Evolutionary conservation across 306 rosid species (phyloP).

Genomic region (Corylus heterophylla): DNA sequence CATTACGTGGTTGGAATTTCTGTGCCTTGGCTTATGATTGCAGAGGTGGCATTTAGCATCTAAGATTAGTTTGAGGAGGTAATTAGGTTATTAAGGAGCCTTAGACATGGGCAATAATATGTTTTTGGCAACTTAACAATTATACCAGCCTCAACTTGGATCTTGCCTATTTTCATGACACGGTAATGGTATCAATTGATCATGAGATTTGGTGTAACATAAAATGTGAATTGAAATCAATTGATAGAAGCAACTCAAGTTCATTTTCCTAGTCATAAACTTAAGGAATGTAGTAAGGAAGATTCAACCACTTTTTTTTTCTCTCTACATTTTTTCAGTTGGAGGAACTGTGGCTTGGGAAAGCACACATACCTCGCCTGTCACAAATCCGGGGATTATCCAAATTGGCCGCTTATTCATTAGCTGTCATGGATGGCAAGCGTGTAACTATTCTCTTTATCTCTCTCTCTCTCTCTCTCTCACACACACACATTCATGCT

Average conservation of each 20-base stretch:
- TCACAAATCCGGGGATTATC: constrained; percentile 28
- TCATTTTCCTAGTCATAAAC: not conserved
- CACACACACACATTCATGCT: not conserved
- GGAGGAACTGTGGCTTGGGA: constrained; percentile 47
- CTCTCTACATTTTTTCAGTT: constrained; percentile 19
- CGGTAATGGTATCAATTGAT: not conserved
- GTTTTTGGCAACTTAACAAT: not conserved
- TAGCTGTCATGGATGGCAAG: constrained; percentile 41
- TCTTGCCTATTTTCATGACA: not conserved
- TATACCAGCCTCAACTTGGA: not conserved
- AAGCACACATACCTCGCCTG: constrained; percentile 51
- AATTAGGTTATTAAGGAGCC: not conserved
- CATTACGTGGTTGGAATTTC: not conserved
- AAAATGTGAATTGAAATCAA: not conserved
- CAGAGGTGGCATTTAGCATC: not conserved
- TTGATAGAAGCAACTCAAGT: not conserved
- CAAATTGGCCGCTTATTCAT: constrained; percentile 48
- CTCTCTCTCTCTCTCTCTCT: not conserved
- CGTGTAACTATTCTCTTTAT: constrained; percentile 30
- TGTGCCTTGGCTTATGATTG: not conserved
- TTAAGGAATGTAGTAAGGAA: not conserved
- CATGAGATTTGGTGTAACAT: not conserved
- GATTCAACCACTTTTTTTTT: not conserved
- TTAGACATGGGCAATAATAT: not conserved
- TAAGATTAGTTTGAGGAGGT: not conserved